phyloP scores from a whole-genome alignment of 2,329 filamentous ascomycete genomes.

The Trichoderma brevicompactum region DNA sequence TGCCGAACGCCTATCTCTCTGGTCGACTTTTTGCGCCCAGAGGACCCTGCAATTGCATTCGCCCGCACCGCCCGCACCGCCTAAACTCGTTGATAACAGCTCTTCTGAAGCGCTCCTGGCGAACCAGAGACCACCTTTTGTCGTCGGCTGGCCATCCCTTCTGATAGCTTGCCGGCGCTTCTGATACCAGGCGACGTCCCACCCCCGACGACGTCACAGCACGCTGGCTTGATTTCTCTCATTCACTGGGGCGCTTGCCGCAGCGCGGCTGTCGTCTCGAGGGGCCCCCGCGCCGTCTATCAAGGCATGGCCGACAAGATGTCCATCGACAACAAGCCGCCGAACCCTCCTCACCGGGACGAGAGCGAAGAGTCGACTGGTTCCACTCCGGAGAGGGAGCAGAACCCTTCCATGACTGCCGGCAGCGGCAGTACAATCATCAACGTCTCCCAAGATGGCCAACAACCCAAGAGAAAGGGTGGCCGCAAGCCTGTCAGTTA shows the following conservation, averaged over 20 bases:
- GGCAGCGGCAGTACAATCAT: conserved; percentile 35
- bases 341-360: conserved; percentile 51
- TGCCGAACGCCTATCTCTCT: conserved; percentile 35
- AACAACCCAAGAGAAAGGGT: conserved; percentile 91
- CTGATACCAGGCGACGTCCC: conserved; percentile 32
- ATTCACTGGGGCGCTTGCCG: conserved; percentile 44
- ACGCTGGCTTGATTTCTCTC: conserved; percentile 40
- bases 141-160: conserved; percentile 14
- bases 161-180: conserved; percentile 22
- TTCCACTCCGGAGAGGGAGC: conserved; percentile 64
- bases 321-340: conserved; percentile 59
- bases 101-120: conserved; percentile 2
- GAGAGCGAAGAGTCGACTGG: conserved; percentile 65
- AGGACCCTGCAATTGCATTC: conserved; percentile 29
- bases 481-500: conserved; percentile 91
- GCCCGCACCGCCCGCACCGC: conserved; percentile 15
- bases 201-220: conserved; percentile 42
- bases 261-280: conserved; percentile 43
- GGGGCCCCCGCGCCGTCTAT: conserved; percentile 43
- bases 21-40: conserved; percentile 35
- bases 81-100: conserved; percentile 21
- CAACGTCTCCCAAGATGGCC: conserved; percentile 53
- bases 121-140: conserved; percentile 19
- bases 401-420: conserved; percentile 42
- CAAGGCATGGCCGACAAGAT: conserved; percentile 68